phyloP scores from a whole-genome alignment of 2,329 filamentous ascomycete species.

The Cadophora gregata region DNA sequence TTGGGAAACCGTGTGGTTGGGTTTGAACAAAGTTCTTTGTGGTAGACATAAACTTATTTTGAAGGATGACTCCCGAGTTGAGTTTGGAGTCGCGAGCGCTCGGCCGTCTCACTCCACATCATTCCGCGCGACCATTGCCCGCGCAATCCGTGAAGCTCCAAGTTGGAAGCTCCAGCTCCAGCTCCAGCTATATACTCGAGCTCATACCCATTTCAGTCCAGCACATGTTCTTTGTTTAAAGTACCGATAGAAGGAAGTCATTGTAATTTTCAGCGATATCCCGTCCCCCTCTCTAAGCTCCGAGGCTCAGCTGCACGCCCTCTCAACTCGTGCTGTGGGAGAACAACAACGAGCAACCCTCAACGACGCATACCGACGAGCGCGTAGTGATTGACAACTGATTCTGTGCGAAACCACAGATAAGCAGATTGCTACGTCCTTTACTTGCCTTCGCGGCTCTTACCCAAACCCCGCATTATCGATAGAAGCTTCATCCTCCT shows the following conservation, averaged over 20 bases:
- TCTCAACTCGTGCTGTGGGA: constrained; percentile 9
- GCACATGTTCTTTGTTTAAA: constrained; percentile 15
- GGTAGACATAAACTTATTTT: constrained; percentile 4
- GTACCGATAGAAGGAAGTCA: neutral
- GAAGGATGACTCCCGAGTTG: constrained; percentile 4
- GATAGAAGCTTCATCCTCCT: constrained; percentile 24
- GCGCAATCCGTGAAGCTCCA: constrained; percentile 5
- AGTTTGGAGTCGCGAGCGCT: constrained; percentile 11
- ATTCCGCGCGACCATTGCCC: neutral
- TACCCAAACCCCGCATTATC: constrained; percentile 15
- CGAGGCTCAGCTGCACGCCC: constrained; percentile 22
- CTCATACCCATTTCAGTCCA: constrained; percentile 2
- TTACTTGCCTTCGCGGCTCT: constrained; percentile 14
- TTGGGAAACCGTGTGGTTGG: neutral
- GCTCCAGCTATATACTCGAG: constrained; percentile 1
- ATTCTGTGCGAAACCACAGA: neutral
- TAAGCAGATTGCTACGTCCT: neutral
- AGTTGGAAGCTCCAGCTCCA: neutral
- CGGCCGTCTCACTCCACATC: constrained; percentile 11
- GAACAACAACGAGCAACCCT: constrained; percentile 14
- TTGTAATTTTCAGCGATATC: neutral
- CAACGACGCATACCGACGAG: constrained; percentile 9
- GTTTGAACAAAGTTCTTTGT: neutral
- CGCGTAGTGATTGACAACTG: constrained; percentile 10
- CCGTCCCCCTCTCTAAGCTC: constrained; percentile 14